These are phyloP conservation scores for Sclerotinia sclerotiorum DNA, from an alignment of 2,329 filamentous ascomycete species.

Conservation along the genomic window DNA sequence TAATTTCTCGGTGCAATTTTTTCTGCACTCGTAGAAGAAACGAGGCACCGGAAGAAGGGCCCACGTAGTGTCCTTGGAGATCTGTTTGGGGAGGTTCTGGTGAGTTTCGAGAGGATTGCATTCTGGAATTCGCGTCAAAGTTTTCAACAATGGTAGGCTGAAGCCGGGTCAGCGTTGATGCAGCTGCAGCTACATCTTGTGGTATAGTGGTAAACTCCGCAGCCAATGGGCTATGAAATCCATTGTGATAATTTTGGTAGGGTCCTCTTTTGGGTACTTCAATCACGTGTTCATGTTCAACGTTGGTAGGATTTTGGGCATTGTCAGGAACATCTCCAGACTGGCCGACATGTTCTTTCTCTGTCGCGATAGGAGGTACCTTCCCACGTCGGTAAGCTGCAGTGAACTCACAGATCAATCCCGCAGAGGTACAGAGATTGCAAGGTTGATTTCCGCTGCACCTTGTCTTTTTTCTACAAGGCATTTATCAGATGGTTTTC, in stretches of 20 bases:
- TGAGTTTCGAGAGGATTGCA: slow-evolving; percentile 42
- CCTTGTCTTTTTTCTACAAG: slow-evolving; percentile 43
- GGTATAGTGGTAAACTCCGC: background rate
- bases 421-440: slow-evolving; percentile 38
- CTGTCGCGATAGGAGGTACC: slow-evolving; percentile 42
- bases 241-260: slow-evolving; percentile 3
- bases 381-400: slow-evolving; percentile 51
- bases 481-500: background rate
- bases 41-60: slow-evolving; percentile 49
- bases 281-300: slow-evolving; percentile 11
- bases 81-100: slow-evolving; percentile 50
- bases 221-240: slow-evolving; percentile 5
- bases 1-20: slow-evolving; percentile 46
- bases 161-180: slow-evolving; percentile 13
- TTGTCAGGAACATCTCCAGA: slow-evolving; percentile 1
- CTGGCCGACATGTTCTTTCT: background rate
- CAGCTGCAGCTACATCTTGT: slow-evolving; percentile 18
- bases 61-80: slow-evolving; percentile 49
- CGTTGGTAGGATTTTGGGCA: background rate
- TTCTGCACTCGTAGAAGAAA: slow-evolving; percentile 53
- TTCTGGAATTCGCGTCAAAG: slow-evolving; percentile 20
- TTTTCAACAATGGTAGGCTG: background rate
- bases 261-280: background rate
- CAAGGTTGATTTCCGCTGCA: slow-evolving; percentile 46
- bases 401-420: slow-evolving; percentile 47